phyloP scores from a whole-genome alignment of 2,329 filamentous ascomycete species.

The Fusarium equiseti region DNA sequence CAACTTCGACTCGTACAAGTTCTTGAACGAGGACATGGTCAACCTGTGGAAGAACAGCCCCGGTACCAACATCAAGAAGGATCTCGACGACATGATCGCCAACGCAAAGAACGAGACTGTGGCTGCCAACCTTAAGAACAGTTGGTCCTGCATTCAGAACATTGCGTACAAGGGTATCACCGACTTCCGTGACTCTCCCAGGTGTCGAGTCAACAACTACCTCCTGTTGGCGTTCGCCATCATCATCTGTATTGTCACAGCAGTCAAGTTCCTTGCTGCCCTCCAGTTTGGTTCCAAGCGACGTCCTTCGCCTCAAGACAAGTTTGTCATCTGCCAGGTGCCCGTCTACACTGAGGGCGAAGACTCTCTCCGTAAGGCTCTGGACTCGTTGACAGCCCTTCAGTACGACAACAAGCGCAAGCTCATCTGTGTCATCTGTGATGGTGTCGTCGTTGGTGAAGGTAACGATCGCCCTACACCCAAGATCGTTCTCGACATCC shows the following conservation, averaged over 20 bases:
- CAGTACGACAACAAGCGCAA: constrained; percentile 99
- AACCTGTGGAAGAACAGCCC: constrained; percentile 79
- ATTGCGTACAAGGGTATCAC: constrained; percentile 84
- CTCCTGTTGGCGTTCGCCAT: constrained; percentile 89
- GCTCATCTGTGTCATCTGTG: constrained; percentile 94
- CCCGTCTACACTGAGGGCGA: constrained; percentile 98
- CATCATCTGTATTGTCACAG: constrained; percentile 82
- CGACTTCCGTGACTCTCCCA: constrained; percentile 83
- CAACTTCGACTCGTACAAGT: constrained; percentile 70
- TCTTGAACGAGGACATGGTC: constrained; percentile 76
- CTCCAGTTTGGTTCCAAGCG: constrained; percentile 94
- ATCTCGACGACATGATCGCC: constrained; percentile 69
- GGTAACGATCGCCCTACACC: constrained; percentile 97
- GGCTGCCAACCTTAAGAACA: constrained; percentile 68
- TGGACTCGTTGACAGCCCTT: constrained; percentile 93
- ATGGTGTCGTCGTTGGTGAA: constrained; percentile 95
- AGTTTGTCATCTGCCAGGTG: constrained; percentile 98
- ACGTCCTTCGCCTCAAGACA: constrained; percentile 90
- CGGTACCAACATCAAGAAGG: constrained; percentile 79
- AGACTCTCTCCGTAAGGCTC: constrained; percentile 89
- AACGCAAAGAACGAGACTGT: constrained; percentile 65
- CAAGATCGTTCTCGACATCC: constrained; percentile 96
- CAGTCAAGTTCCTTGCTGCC: constrained; percentile 90
- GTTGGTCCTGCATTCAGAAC: constrained; percentile 83
- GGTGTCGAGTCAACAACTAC: constrained; percentile 91